Base-by-base conservation (phyloP, 306 rosid species). In the Fragaria ananassa region DNA sequence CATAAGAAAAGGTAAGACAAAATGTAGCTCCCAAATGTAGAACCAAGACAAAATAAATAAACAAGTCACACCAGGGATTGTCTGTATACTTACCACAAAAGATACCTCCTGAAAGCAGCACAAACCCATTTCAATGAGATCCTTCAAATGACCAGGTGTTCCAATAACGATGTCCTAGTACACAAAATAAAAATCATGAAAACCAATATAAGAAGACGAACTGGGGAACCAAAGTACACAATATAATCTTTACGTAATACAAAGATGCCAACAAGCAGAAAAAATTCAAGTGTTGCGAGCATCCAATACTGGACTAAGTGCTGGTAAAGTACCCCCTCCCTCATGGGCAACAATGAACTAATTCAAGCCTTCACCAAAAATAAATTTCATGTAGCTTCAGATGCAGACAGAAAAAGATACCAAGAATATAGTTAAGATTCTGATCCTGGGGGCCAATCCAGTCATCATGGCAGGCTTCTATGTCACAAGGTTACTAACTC, bases 51-150 rank as follows among this genome's bases (percentile, higher is more conserved):
- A 10, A 1, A 53, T 10, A 29, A 10, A 11, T 12, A 62, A 37
- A 29, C 39, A 56, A 4, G 29, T 19, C 8, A 37, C 21, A 25
- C 17, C 3, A 13, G 27, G 46, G 23, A 49, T 74, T 9, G 18
- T 27, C 7, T 51, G 50, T 9, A 51, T 25, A 77, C 96, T 81
- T 92, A 92, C 98, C 88, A 83, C 93, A 90, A 87, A 95, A 31
- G 96, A 89, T 64, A 89, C 97, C 35, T 31, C 35, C 35, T 31
- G 34, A 31, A 31, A 31, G 35, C 35, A 31, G 4, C 35, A 31
- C 35, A 31, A 31, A 31, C 35, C 4, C 35, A 31, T 31, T 31
- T 31, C 35, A 31, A 31, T 31, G 35, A 31, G 35, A 31, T 31
- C 35, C 35, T 31, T 31, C 35, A 31, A 31, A 31, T 0, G 35